phyloP scores from a whole-genome alignment of 2,329 filamentous ascomycete genomes.

The Zymoseptoria tritici region DNA sequence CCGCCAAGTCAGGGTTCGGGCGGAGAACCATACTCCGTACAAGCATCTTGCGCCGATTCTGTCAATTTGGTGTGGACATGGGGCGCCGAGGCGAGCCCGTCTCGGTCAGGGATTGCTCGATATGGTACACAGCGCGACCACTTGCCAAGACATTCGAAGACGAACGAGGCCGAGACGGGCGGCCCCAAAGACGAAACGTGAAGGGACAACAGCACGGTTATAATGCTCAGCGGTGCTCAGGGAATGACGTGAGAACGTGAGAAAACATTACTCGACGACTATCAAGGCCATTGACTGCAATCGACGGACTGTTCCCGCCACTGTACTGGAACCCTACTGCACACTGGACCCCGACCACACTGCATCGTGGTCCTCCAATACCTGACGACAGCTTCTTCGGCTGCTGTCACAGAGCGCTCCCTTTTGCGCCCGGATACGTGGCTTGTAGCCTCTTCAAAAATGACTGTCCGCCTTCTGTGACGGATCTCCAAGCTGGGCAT shows the following conservation, averaged over 20 bases:
- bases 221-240: background rate
- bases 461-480: conserved; percentile 7
- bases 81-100: no score
- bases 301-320: background rate
- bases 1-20: no score
- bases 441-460: conserved; percentile 4
- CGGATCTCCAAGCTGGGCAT: conserved; percentile 8
- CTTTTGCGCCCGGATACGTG: conserved; percentile 9
- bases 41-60: background rate
- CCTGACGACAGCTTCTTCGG: background rate
- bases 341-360: background rate
- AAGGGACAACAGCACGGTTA: background rate
- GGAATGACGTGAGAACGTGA: background rate
- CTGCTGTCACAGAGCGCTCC: background rate
- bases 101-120: background rate
- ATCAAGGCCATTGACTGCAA: background rate
- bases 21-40: background rate
- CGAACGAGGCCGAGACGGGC: background rate
- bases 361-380: background rate
- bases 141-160: background rate
- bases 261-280: background rate
- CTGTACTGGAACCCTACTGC: background rate
- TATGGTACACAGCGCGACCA: background rate
- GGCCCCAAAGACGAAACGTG: background rate
- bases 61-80: background rate